phyloP scores from a whole-genome alignment of 805 yeast genomes.

The Pichia nanzhaoensis region DNA sequence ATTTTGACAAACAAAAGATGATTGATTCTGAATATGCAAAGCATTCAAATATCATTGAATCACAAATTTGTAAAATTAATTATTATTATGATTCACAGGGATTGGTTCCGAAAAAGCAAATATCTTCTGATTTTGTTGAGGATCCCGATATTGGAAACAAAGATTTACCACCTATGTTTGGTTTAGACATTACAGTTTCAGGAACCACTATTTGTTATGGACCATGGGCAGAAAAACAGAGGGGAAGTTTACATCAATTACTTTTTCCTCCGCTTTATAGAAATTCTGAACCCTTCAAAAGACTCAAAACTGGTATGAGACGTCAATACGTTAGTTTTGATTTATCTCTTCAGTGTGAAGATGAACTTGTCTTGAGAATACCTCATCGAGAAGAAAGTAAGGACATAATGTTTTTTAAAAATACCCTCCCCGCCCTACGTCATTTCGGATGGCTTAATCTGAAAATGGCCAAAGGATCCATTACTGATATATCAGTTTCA shows the following conservation, averaged over 20 bases:
- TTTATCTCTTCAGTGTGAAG: conserved; percentile 49
- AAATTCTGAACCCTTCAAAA: conserved; percentile 39
- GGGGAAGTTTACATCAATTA: conserved; percentile 54
- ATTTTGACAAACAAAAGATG: conserved; percentile 22
- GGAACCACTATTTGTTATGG: conserved; percentile 76
- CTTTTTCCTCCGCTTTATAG: conserved; percentile 63
- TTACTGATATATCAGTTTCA: conserved; percentile 39
- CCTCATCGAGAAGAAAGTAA: conserved; percentile 86
- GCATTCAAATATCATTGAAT: conserved; percentile 60
- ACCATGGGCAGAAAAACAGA: conserved; percentile 92
- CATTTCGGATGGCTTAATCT: conserved; percentile 93
- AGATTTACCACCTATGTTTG: conserved; percentile 53
- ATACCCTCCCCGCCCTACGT: conserved; percentile 30
- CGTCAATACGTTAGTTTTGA: conserved; percentile 55
- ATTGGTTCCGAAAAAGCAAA: conserved; percentile 35
- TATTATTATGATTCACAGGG: conserved; percentile 77
- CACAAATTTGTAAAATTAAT: conserved; percentile 45
- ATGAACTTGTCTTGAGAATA: conserved; percentile 61
- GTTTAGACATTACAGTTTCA: conserved; percentile 51
- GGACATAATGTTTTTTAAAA: conserved; percentile 34
- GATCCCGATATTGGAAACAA: conserved; percentile 55
- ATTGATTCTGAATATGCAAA: conserved; percentile 74
- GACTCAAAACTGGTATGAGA: conserved; percentile 39
- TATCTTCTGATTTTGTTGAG: conserved; percentile 28
- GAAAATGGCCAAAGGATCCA: conserved; percentile 49